phyloP scores from a whole-genome alignment of 495 filamentous ascomycete species.

The Thozetella sp. region DNA sequence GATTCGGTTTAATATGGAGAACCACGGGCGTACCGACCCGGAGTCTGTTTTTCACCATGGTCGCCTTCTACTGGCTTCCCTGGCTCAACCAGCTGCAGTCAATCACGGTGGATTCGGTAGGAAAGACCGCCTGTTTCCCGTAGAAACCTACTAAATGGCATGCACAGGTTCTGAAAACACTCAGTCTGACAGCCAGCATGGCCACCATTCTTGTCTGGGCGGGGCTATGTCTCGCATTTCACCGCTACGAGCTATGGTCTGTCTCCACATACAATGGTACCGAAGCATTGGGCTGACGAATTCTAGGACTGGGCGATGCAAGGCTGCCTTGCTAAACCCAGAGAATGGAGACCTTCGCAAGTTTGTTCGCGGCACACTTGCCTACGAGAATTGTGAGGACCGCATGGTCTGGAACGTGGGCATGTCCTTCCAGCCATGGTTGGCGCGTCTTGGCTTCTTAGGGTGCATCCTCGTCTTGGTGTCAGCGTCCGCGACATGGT shows the following conservation, averaged over 20 bases:
- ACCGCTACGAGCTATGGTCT: constrained; percentile 29
- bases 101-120: constrained; percentile 14
- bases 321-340: no score
- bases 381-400: background rate
- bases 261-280: constrained; percentile 4
- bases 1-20: constrained; percentile 5
- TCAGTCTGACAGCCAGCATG: constrained; percentile 39
- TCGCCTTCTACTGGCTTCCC: constrained; percentile 45
- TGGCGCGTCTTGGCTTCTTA: background rate
- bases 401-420: background rate
- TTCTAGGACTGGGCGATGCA: no score
- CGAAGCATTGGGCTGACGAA: no score
- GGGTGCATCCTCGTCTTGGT: constrained; percentile 5
- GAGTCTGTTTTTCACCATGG: constrained; percentile 36
- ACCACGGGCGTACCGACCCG: constrained; percentile 28
- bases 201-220: constrained; percentile 44
- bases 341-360: no score
- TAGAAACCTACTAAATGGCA: no score
- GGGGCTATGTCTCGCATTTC: constrained; percentile 44
- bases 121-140: no score
- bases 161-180: constrained; percentile 34
- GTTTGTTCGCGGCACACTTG: no score
- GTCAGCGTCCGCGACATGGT: constrained; percentile 7
- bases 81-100: constrained; percentile 34
- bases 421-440: constrained; percentile 4